phyloP scores from a whole-genome alignment of 2,329 filamentous ascomycete genomes.

The Phoma sp. region DNA sequence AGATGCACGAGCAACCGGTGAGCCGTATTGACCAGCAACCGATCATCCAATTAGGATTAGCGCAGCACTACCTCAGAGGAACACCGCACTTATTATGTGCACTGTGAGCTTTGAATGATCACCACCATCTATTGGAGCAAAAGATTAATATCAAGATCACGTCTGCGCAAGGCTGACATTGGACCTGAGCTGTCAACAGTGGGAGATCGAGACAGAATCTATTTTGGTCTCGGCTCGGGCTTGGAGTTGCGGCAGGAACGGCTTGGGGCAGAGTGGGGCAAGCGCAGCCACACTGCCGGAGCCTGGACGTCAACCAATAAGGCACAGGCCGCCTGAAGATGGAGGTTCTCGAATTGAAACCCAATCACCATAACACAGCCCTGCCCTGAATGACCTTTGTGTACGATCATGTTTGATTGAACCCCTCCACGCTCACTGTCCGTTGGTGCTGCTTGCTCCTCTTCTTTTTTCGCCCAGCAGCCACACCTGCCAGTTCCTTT shows the following conservation, averaged over 20 bases:
- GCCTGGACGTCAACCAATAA: constrained; percentile 21
- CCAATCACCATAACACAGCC: constrained; percentile 2
- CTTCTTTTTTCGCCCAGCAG: constrained; percentile 5
- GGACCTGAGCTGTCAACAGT: background rate
- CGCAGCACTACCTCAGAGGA: constrained; percentile 1
- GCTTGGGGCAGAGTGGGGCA: constrained; percentile 23
- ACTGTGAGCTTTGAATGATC: too few relatives aligned
- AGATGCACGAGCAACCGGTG: constrained; percentile 17
- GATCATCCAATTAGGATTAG: constrained; percentile 10
- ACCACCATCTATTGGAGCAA: background rate
- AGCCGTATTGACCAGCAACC: constrained; percentile 7
- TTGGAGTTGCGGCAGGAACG: constrained; percentile 27
- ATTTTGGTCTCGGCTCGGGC: constrained; percentile 19
- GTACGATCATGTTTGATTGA: constrained; percentile 1
- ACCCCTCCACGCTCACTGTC: constrained; percentile 1
- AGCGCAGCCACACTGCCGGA: constrained; percentile 12
- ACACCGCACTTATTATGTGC: background rate
- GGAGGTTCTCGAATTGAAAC: too few relatives aligned
- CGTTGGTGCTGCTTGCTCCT: constrained; percentile 1
- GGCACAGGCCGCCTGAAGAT: constrained; percentile 20
- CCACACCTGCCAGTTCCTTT: background rate
- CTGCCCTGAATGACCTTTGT: constrained; percentile 2
- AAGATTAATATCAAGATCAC: background rate
- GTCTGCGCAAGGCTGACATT: background rate
- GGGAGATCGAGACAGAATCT: constrained; percentile 1